Base-by-base conservation (phyloP, 345 rosid species). In the Populus pruinosa region DNA sequence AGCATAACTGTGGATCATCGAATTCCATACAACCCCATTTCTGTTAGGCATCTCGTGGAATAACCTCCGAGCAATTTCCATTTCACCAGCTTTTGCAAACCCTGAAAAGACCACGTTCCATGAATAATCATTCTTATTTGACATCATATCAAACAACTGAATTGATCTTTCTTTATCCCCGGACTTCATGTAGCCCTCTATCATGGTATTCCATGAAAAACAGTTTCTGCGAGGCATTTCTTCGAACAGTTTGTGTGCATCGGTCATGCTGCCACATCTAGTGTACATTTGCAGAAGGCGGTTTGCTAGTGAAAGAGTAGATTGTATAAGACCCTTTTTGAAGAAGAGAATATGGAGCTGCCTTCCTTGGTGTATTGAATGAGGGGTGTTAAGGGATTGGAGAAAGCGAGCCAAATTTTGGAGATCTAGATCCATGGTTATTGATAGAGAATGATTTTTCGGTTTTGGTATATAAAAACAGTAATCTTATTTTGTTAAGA, bases 61-160 rank as follows among this genome's bases (percentile, higher is more conserved):
- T 73, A 93, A 78, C 43, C 77, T 78, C 85, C 85, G 72, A 16
- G 97, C 95, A 59, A 80, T 81, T 36, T 21, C 74, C 23, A 89
- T 47, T 71, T 93, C 88, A 18, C 95, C 90, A 0, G 85, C 85
- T 69, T 89, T 90, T 1, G 85, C 90, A 67, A 91, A 86, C 12
- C 97, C 95, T 1, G 91, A 82, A 76, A 94, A 76, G 55, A 92
- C 87, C 27, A 92, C 78, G 64, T 86, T 89, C 98, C 98, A 93
- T 8, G 98, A 85, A 83, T 86, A 93, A 8, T 73, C 87, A 69
- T 89, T 78, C 72, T 81, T 90, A 39, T 70, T 39, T 0, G 95
- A 93, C 92, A 91, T 92, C 76, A 70, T 66, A 71, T 84, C 65
- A 81, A 91, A 91, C 27, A 90, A 16, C 69, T 79, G 74, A 18